A percentile compares a stretch with the other conserved stretches of the same genome.
These are phyloP conservation scores for Verticillium klebahnii DNA, from an alignment of 2,329 filamentous ascomycete genomes.

Conservation along the genomic window DNA sequence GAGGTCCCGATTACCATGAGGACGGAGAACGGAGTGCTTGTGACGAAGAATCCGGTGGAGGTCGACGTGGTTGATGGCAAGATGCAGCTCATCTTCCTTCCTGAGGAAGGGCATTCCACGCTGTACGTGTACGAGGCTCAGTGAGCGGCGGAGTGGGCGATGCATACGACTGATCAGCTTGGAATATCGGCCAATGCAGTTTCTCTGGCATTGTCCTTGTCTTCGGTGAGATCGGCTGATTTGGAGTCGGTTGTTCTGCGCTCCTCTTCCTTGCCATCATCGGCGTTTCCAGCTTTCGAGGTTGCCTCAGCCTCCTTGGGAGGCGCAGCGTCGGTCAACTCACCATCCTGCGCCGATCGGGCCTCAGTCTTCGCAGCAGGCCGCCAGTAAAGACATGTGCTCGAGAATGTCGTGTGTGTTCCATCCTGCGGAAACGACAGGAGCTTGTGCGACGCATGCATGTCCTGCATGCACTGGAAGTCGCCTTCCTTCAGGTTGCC, in stretches of 20 bases:
- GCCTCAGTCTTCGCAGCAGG: background rate
- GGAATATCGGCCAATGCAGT: background rate
- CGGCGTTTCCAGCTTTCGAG: background rate
- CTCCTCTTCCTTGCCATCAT: background rate
- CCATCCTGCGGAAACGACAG: constrained; percentile 33
- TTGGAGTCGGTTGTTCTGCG: too few relatives aligned
- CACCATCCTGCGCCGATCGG: background rate
- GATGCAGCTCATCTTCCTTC: constrained; percentile 40
- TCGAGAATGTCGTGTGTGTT: constrained; percentile 31
- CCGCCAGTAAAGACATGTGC: constrained; percentile 35
- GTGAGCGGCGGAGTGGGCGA: background rate
- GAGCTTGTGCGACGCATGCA: constrained; percentile 25
- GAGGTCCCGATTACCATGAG: constrained; percentile 40
- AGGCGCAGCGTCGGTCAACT: background rate
- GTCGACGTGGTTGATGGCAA: constrained; percentile 36
- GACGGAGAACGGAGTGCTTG: constrained; percentile 27
- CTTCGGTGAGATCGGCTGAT: background rate
- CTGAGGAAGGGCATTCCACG: constrained; percentile 40
- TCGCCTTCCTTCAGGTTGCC: constrained; percentile 14
- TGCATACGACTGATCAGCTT: background rate
- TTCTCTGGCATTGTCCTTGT: background rate
- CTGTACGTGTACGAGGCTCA: constrained; percentile 41
- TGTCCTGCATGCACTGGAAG: constrained; percentile 25
- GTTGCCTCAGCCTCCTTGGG: background rate
- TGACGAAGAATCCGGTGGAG: constrained; percentile 46